Conservation (phyloP, 1,139 yeast genomes). For the Blastobotrys ciferrii region DNA sequence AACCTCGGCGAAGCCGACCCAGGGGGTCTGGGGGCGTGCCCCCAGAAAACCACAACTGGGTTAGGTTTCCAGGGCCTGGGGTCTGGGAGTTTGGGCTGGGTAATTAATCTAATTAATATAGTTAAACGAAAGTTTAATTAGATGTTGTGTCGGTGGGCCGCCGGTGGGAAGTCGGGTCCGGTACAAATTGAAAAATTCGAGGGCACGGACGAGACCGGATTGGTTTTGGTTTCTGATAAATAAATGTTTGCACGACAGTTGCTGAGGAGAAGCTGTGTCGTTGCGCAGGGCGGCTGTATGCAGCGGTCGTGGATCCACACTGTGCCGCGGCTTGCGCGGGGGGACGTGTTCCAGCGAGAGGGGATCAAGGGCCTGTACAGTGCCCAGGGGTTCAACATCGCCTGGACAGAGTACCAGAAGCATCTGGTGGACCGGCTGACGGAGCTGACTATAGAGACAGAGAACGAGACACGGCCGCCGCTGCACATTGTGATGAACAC, state of each 20-base stretch:
- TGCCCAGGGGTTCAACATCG: slow-evolving; percentile 61
- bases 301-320: slow-evolving; percentile 47
- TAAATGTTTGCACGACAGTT: slow-evolving; percentile 1
- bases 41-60: too few species aligned
- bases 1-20: too few species aligned
- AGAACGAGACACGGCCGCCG: slow-evolving; percentile 73
- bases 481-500: slow-evolving; percentile 73
- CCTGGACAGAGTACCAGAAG: slow-evolving; percentile 82
- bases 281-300: background rate
- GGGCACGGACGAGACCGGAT: background rate
- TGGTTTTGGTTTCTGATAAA: background rate
- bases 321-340: slow-evolving; percentile 57
- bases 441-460: slow-evolving; percentile 65
- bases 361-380: slow-evolving; percentile 78
- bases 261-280: background rate
- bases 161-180: background rate
- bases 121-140: too few species aligned
- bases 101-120: too few species aligned
- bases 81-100: too few species aligned
- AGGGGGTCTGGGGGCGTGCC: too few species aligned
- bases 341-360: slow-evolving; percentile 39
- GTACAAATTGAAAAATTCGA: background rate
- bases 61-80: too few species aligned
- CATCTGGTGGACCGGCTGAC: slow-evolving; percentile 66
- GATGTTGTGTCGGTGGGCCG: background rate